A percentile compares a stretch with the other conserved stretches of the same genome.
Evolutionary conservation across 1,284 basidiomycete genomes (phyloP).

Genomic region (Fomitiporia mediterranea): DNA sequence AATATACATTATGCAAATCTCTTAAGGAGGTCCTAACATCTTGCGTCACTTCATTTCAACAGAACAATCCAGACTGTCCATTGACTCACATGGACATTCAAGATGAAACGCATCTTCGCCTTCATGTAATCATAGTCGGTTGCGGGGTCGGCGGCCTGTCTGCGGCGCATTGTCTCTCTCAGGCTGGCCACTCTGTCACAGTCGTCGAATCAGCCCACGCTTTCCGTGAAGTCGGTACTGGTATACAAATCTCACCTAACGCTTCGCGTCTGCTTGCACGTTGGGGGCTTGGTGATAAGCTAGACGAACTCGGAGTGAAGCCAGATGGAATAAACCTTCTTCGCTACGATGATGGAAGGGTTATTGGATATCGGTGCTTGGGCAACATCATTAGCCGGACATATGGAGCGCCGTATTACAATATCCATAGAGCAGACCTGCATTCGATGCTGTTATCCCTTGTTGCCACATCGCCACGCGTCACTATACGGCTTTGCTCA

Average conservation of each 20-base stretch:
- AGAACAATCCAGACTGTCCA: too few relatives aligned
- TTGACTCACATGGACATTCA: too few relatives aligned
- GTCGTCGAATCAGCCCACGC: slow-evolving; percentile 34
- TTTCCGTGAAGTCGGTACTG: slow-evolving; percentile 44
- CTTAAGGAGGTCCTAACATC: too few relatives aligned
- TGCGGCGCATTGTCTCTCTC: slow-evolving; percentile 41
- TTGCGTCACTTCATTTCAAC: too few relatives aligned
- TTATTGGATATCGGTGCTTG: slow-evolving; percentile 41
- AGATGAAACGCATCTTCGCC: slow-evolving; percentile 26
- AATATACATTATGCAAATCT: too few relatives aligned
- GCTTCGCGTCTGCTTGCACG: slow-evolving; percentile 43
- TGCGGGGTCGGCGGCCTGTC: slow-evolving; percentile 49
- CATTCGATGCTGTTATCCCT: slow-evolving; percentile 41
- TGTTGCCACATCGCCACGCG: slow-evolving; percentile 36
- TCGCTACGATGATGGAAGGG: slow-evolving; percentile 42
- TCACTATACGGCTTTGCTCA: slow-evolving; percentile 34
- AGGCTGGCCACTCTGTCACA: slow-evolving; percentile 46
- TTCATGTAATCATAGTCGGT: slow-evolving; percentile 46
- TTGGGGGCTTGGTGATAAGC: slow-evolving; percentile 45
- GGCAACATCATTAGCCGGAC: slow-evolving; percentile 37
- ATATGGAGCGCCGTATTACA: slow-evolving; percentile 49
- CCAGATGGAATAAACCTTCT: slow-evolving; percentile 41
- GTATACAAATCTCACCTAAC: slow-evolving; percentile 47
- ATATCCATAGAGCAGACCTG: slow-evolving; percentile 52
- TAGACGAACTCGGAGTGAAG: slow-evolving; percentile 39